Evolutionary conservation across 768 basidiomycete species (phyloP).

Genomic region (Auriscalpium orientale): DNA sequence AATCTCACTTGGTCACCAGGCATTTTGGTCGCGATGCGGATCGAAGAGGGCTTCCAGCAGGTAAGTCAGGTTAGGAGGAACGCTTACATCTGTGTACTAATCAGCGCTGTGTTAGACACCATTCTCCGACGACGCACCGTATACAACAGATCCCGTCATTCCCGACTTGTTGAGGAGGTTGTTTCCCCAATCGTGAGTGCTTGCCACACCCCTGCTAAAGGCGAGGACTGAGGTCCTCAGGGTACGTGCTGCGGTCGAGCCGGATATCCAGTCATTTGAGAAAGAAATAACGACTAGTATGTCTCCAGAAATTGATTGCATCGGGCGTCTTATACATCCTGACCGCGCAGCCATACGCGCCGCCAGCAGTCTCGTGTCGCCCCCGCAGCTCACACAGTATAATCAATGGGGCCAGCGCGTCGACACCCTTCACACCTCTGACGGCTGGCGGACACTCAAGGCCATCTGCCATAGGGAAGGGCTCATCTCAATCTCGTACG

Average conservation of each 20-base stretch:
- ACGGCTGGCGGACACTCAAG: slow-evolving; percentile 68
- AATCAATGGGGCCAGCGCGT: slow-evolving; percentile 65
- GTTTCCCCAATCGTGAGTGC: slow-evolving; percentile 37
- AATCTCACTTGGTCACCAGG: not conserved
- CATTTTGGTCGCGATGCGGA: slow-evolving; percentile 36
- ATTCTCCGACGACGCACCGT: slow-evolving; percentile 53
- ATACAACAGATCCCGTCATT: slow-evolving; percentile 53
- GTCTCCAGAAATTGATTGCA: slow-evolving; percentile 8
- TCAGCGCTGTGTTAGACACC: slow-evolving; percentile 32
- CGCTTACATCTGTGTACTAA: not conserved
- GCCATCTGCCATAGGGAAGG: slow-evolving; percentile 56
- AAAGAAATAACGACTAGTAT: slow-evolving; percentile 44
- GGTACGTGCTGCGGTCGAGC: slow-evolving; percentile 40
- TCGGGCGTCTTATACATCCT: not conserved
- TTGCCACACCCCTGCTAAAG: too few relatives aligned
- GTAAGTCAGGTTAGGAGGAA: slow-evolving; percentile 25
- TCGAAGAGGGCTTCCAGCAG: slow-evolving; percentile 61
- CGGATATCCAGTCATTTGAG: slow-evolving; percentile 56
- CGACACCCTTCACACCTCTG: slow-evolving; percentile 60
- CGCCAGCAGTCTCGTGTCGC: slow-evolving; percentile 34
- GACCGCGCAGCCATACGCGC: slow-evolving; percentile 41
- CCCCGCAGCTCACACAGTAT: slow-evolving; percentile 58
- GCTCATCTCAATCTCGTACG: slow-evolving; percentile 58
- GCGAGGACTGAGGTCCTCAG: slow-evolving; percentile 21
- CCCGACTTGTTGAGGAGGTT: slow-evolving; percentile 51